phyloP scores from a whole-genome alignment of 441 rosid genomes.

The Populus tomentosa region DNA sequence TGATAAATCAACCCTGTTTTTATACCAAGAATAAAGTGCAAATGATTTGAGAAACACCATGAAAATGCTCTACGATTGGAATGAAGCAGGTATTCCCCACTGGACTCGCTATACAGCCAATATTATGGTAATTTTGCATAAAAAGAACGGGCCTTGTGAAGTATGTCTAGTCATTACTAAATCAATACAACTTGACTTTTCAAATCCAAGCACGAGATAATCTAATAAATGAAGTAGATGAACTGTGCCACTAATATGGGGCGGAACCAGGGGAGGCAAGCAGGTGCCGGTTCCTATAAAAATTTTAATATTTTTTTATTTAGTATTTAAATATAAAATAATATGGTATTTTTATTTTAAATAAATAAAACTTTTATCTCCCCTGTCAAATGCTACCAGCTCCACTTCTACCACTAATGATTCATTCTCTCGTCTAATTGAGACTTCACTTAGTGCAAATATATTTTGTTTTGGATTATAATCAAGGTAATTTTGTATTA shows the following conservation, averaged over 20 bases:
- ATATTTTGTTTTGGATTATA: not conserved
- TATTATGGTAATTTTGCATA: not conserved
- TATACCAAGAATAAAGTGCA: not conserved
- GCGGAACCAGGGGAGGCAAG: too few relatives aligned
- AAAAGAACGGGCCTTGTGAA: not conserved
- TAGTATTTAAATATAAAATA: too few relatives aligned
- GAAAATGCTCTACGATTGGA: constrained; percentile 13
- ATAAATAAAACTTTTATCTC: too few relatives aligned
- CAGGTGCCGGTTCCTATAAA: too few relatives aligned
- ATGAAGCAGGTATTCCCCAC: constrained; percentile 1
- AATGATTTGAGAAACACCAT: constrained; percentile 17
- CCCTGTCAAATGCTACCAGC: too few relatives aligned
- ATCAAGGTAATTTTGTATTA: not conserved
- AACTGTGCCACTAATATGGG: not conserved
- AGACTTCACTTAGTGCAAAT: too few relatives aligned
- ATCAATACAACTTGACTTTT: not conserved
- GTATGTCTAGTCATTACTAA: not conserved
- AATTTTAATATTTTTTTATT: too few relatives aligned
- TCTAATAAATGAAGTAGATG: not conserved
- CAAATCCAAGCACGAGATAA: constrained; percentile 5
- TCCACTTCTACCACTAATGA: not conserved
- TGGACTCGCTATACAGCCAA: not conserved
- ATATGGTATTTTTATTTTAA: too few relatives aligned
- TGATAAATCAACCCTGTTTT: constrained; percentile 24
- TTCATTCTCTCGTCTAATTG: not conserved